Evolutionary conservation across 768 basidiomycete genomes (phyloP), one percentile per base, ranked within the genome.

Genomic region (Botryobasidium botryosum): DNA sequence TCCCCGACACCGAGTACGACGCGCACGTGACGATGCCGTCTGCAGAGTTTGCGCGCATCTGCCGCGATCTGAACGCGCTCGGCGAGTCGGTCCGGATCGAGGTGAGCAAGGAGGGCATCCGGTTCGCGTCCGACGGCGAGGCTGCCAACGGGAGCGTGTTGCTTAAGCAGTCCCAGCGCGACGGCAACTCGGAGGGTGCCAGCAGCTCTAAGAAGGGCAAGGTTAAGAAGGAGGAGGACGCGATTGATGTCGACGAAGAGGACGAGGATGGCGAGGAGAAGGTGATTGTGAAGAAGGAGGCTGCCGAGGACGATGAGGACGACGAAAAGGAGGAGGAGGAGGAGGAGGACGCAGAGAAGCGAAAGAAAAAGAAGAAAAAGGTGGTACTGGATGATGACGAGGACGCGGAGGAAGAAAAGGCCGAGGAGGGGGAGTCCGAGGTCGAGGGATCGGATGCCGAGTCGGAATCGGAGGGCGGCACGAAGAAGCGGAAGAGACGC

Each of bases 1-100:
- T 97, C 56, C 94, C 94, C 13, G 91, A 96, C 51, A 99, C 94
- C 2, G 82, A 91, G 40, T 99, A 97, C 62, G 92, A 97, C 55
- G 86, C 87, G 3, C 79, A 81, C 45, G 77, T 97, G 39, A 77
- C 78, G 17, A 77, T 99, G 75, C 72, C 83, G 6, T 74, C 88
- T 0, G 48, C 67, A 28, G 94, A 99, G 60, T 97, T 99, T 57
- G 63, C 77, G 23, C 77, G 91, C 43, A 96, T 99, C 58, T 87
- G 92, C 40, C 77, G 85, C 42, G 92, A 99, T 60, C 71, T 97
- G 20, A 76, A 79, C 5, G 72, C 75, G 43, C 72, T 99, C 6
- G 92, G 94, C 46, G 94, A 99, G 65, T 78, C 74, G 40, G 91
- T 97, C 36, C 79, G 86, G 35, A 92, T 99, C 58, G 92, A 97